Percentiles rank a stretch among this genome's conserved stretches.
Conservation (phyloP, 306 rosid species). For the Delonix regia region DNA sequence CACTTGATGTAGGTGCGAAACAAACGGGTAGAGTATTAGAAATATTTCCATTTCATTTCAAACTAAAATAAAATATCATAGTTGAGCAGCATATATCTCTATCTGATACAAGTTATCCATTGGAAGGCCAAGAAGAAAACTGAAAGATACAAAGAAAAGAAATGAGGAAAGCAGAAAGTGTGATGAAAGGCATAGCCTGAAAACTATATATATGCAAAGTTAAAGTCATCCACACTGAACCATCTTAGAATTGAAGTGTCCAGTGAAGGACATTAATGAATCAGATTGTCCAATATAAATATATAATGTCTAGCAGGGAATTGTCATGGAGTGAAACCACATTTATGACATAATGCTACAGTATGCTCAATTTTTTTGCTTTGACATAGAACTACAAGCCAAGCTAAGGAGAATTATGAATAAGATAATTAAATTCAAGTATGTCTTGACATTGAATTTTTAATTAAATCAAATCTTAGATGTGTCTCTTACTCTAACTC, state of each 20-base stretch:
- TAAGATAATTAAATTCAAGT: neutral
- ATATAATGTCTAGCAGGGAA: neutral
- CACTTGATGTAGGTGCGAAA: conserved; percentile 54
- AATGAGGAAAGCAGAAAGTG: neutral
- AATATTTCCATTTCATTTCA: neutral
- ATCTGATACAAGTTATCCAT: conserved; percentile 19
- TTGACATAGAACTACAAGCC: neutral
- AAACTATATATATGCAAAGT: neutral
- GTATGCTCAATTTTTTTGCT: neutral
- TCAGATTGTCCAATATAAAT: neutral
- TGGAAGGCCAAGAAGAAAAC: neutral
- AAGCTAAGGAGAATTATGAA: neutral
- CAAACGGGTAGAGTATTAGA: conserved; percentile 25
- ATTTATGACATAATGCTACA: neutral
- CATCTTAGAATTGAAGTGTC: neutral
- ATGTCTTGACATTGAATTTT: neutral
- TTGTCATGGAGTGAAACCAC: neutral
- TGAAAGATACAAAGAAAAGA: neutral
- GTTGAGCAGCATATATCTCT: conserved; percentile 27
- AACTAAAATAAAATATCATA: conserved; percentile 21
- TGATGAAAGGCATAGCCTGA: neutral
- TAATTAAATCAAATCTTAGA: too few species aligned
- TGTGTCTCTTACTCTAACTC: too few species aligned
- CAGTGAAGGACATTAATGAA: neutral
- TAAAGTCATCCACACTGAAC: neutral